Conservation (phyloP, 2,329 filamentous ascomycete genomes). For the Rhinocladiella similis region DNA sequence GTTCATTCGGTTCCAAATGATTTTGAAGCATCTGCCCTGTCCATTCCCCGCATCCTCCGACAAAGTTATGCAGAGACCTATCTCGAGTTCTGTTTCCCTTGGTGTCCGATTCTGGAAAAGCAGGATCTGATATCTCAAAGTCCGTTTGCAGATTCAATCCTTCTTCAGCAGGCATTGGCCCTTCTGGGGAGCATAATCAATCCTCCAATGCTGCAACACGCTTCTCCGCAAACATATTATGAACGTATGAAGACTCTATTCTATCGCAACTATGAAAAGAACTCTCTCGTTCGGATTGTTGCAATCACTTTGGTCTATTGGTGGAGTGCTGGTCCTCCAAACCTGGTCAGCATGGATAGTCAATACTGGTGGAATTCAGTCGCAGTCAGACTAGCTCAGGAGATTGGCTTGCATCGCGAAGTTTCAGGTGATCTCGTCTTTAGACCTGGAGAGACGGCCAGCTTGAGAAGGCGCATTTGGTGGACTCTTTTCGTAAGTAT, state of each 20-base stretch:
- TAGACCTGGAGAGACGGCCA: constrained; percentile 19
- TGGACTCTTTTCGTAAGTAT: constrained; percentile 40
- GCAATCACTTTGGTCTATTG: constrained; percentile 45
- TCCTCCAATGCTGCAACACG: constrained; percentile 4
- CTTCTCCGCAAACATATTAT: constrained; percentile 35
- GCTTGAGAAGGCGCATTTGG: constrained; percentile 41
- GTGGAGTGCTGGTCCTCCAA: constrained; percentile 45
- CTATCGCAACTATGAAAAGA: constrained; percentile 42
- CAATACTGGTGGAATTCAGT: constrained; percentile 48
- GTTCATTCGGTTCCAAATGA: not conserved
- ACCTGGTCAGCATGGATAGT: constrained; percentile 41
- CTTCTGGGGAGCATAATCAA: constrained; percentile 7
- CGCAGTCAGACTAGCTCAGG: constrained; percentile 45
- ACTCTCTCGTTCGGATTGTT: constrained; percentile 38
- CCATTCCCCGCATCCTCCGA: constrained; percentile 33
- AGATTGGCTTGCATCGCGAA: constrained; percentile 47
- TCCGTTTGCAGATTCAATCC: constrained; percentile 16
- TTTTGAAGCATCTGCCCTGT: not conserved
- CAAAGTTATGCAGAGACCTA: constrained; percentile 46
- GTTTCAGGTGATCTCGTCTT: not conserved
- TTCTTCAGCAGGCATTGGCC: constrained; percentile 34
- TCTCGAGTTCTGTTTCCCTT: constrained; percentile 44
- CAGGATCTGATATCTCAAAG: not conserved
- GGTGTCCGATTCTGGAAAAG: constrained; percentile 44
- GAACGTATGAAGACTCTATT: constrained; percentile 40